Evolutionary conservation across 1,139 yeast genomes (phyloP).

Genomic region (Hyphopichia fennica): DNA sequence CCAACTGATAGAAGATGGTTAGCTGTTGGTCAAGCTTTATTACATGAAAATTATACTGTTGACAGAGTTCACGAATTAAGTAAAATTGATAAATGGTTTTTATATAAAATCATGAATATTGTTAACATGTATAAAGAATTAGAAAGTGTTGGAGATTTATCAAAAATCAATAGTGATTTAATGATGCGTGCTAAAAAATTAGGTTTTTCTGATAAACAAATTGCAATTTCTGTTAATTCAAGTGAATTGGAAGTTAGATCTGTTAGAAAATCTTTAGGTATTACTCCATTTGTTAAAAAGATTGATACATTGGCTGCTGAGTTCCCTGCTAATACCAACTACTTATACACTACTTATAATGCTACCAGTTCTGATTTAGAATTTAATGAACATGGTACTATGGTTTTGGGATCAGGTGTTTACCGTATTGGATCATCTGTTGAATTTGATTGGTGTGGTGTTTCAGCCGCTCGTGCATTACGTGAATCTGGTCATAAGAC

Average conservation of each 20-base stretch:
- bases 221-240: constrained; percentile 85
- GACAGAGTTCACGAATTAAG: constrained; percentile 88
- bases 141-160: constrained; percentile 60
- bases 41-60: constrained; percentile 86
- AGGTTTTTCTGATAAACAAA: constrained; percentile 96
- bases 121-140: constrained; percentile 84
- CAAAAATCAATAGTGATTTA: constrained; percentile 62
- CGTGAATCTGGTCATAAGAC: constrained; percentile 88
- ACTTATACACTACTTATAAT: constrained; percentile 91
- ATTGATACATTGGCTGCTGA: constrained; percentile 99
- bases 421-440: constrained; percentile 94
- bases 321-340: constrained; percentile 96
- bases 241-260: constrained; percentile 94
- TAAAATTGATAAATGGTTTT: constrained; percentile 95
- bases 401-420: constrained; percentile 93
- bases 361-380: constrained; percentile 86
- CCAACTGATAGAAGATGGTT: constrained; percentile 98
- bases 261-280: constrained; percentile 83
- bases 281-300: constrained; percentile 92
- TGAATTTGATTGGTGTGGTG: constrained; percentile 97
- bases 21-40: constrained; percentile 95
- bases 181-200: constrained; percentile 88
- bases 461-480: constrained; percentile 90
- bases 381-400: constrained; percentile 83
- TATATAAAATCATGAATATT: constrained; percentile 86